Percentiles rank a stretch among this genome's conserved stretches.
Evolutionary conservation across 352 stramenopile genomes (phyloP).

Genomic region (Pythium utonaiense): DNA sequence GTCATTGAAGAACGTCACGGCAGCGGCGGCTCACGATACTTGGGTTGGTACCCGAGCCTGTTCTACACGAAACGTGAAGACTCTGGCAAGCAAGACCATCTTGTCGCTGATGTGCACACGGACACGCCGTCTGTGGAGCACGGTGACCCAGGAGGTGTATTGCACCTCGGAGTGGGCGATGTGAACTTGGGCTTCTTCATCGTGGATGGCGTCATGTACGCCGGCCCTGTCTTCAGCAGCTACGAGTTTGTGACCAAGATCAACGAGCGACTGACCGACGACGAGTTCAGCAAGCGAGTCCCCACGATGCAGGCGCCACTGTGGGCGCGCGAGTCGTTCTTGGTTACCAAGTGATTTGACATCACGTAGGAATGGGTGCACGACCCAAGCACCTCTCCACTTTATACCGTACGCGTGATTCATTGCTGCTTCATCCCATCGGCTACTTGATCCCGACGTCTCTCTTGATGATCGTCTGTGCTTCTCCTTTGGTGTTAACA

Average conservation of each 20-base stretch:
- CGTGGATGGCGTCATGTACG: slow-evolving; percentile 30
- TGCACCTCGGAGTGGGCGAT: slow-evolving; percentile 31
- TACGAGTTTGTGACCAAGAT: slow-evolving; percentile 37
- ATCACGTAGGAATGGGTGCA: too few relatives aligned
- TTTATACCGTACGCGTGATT: too few relatives aligned
- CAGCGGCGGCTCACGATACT: slow-evolving; percentile 19
- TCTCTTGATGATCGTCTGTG: too few relatives aligned
- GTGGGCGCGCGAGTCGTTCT: slow-evolving; percentile 23
- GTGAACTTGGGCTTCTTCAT: slow-evolving; percentile 30
- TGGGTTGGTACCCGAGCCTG: slow-evolving; percentile 32
- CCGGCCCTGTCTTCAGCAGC: slow-evolving; percentile 33
- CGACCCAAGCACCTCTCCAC: too few relatives aligned
- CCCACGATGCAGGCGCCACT: slow-evolving; percentile 3
- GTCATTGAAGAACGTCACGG: slow-evolving; percentile 26
- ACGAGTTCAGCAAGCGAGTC: slow-evolving; percentile 23
- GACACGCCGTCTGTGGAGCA: slow-evolving; percentile 28
- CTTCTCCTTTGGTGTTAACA: too few relatives aligned
- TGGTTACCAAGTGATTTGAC: slow-evolving; percentile 13
- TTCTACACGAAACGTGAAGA: slow-evolving; percentile 30
- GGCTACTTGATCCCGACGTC: too few relatives aligned
- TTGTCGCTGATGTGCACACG: slow-evolving; percentile 34
- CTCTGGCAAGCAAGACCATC: slow-evolving; percentile 28
- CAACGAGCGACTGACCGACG: slow-evolving; percentile 26
- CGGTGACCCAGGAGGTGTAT: slow-evolving; percentile 26
- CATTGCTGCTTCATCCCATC: too few relatives aligned